Evolutionary conservation across 257 asterid genomes (phyloP).

Genomic region (Marsdenia floribunda): DNA sequence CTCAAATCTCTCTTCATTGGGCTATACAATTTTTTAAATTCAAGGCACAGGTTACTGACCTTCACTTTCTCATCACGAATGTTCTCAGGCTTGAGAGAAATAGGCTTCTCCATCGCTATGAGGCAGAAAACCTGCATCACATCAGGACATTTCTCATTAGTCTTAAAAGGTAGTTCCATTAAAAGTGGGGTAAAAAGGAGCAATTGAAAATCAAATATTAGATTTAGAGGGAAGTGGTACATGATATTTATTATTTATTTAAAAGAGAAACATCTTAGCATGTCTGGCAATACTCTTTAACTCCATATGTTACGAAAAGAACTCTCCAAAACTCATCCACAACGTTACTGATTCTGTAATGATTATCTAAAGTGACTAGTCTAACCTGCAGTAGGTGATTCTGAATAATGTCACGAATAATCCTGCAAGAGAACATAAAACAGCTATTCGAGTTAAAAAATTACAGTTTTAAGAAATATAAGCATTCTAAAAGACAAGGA

Average conservation of each 20-base stretch:
- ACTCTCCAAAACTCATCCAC: background rate
- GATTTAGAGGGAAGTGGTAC: background rate
- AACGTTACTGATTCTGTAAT: background rate
- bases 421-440: slow-evolving; percentile 42
- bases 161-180: too few relatives aligned
- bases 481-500: background rate
- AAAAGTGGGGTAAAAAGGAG: background rate
- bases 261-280: background rate
- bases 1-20: background rate
- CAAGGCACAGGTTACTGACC: slow-evolving; percentile 33
- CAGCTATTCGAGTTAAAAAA: background rate
- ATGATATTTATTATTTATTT: background rate
- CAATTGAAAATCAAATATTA: background rate
- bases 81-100: slow-evolving; percentile 77
- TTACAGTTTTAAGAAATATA: background rate
- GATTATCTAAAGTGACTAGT: background rate
- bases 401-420: slow-evolving; percentile 89
- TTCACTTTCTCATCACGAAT: slow-evolving; percentile 94
- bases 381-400: slow-evolving; percentile 87
- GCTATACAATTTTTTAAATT: background rate
- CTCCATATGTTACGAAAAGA: background rate
- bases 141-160: background rate
- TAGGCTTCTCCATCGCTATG: slow-evolving; percentile 92
- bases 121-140: slow-evolving; percentile 77
- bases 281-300: background rate